Evolutionary conservation across 495 filamentous ascomycete genomes (phyloP).

Genomic region (Sabuloglossum arenarium): DNA sequence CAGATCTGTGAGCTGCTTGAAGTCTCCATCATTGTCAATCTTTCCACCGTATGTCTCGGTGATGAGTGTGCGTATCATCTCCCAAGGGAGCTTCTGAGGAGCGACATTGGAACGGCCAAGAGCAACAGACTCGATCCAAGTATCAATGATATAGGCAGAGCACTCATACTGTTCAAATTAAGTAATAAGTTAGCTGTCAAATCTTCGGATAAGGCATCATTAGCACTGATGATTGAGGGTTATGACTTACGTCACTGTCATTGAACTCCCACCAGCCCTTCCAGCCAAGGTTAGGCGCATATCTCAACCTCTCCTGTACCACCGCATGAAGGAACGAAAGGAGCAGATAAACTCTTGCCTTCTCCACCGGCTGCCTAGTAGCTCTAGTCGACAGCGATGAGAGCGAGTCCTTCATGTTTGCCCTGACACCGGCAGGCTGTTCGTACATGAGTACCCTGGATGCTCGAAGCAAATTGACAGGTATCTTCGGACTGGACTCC

Average conservation of each 20-base stretch:
- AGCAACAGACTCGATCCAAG: constrained; percentile 72
- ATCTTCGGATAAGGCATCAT: neutral
- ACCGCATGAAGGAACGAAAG: constrained; percentile 93
- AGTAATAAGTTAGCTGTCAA: constrained; percentile 16
- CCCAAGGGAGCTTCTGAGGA: constrained; percentile 87
- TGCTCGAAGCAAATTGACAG: constrained; percentile 83
- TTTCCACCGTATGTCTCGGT: constrained; percentile 95
- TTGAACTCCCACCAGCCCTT: constrained; percentile 99
- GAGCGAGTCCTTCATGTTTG: constrained; percentile 97
- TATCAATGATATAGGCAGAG: constrained; percentile 86
- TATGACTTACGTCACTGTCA: constrained; percentile 77
- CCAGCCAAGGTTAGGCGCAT: constrained; percentile 89
- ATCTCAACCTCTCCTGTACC: constrained; percentile 84
- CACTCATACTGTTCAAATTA: constrained; percentile 61
- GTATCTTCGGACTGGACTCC: constrained; percentile 93
- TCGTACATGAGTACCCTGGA: constrained; percentile 95
- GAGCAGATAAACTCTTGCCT: constrained; percentile 74
- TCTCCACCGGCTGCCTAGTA: constrained; percentile 69
- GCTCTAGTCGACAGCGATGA: constrained; percentile 60
- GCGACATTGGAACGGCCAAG: constrained; percentile 77
- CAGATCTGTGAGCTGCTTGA: constrained; percentile 42
- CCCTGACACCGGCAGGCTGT: constrained; percentile 85
- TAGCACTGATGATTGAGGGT: neutral
- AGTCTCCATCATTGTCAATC: constrained; percentile 85
- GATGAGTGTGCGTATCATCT: constrained; percentile 82